A percentile compares a stretch with the other conserved stretches of the same genome.
phyloP scores from a whole-genome alignment of 2,329 filamentous ascomycete genomes.

The Ceratocystis ficicola region DNA sequence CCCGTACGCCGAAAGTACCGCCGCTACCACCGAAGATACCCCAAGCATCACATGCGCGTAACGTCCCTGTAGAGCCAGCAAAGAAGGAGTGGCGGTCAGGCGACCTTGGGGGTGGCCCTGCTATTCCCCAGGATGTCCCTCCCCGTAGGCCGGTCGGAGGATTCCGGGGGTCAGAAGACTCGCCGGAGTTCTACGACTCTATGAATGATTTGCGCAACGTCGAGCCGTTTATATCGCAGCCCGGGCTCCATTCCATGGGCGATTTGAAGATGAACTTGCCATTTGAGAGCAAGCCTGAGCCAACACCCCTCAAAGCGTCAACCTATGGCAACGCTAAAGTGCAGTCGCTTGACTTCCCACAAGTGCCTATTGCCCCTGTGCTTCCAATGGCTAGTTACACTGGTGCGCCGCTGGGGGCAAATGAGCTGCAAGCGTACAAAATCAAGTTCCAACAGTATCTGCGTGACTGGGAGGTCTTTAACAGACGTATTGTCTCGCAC shows the following conservation, averaged over 20 bases:
- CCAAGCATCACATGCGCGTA: slow-evolving; percentile 32
- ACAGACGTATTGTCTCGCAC: slow-evolving; percentile 43
- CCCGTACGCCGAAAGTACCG: slow-evolving; percentile 24
- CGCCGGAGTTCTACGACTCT: slow-evolving; percentile 42
- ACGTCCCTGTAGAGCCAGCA: slow-evolving; percentile 47
- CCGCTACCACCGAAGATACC: slow-evolving; percentile 22
- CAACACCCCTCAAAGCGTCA: slow-evolving; percentile 28
- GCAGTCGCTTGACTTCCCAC: slow-evolving; percentile 36
- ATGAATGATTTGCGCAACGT: slow-evolving; percentile 45
- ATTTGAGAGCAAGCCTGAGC: slow-evolving; percentile 42
- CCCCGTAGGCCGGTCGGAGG: slow-evolving; percentile 25
- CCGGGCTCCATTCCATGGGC: slow-evolving; percentile 42
- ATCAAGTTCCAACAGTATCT: slow-evolving; percentile 20
- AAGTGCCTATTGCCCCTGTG: slow-evolving; percentile 40
- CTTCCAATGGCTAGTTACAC: slow-evolving; percentile 24
- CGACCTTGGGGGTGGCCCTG: slow-evolving; percentile 27
- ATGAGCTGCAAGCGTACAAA: slow-evolving; percentile 1
- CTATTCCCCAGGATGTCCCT: neutral
- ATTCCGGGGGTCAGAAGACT: slow-evolving; percentile 41
- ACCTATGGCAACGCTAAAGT: slow-evolving; percentile 29
- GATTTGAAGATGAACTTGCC: slow-evolving; percentile 47
- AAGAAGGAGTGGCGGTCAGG: slow-evolving; percentile 49
- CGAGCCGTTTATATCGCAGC: slow-evolving; percentile 40
- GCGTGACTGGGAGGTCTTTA: slow-evolving; percentile 30
- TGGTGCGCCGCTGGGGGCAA: neutral